Evolutionary conservation across 257 asterid species (phyloP).

Genomic region (Catharanthus roseus): DNA sequence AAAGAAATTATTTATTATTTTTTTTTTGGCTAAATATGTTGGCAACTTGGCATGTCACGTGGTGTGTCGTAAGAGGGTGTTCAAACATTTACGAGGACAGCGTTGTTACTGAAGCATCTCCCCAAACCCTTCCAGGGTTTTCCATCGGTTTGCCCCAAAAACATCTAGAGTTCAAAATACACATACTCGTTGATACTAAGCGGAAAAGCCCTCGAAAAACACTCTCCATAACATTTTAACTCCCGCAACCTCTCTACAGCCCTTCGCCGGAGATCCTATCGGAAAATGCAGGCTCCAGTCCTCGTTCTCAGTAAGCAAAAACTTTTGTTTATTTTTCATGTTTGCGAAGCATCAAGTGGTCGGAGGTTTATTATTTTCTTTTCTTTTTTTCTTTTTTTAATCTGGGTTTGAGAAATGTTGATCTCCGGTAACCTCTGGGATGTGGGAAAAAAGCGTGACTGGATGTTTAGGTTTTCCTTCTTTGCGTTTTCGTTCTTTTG

Average conservation of each 20-base stretch:
- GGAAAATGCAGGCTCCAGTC: constrained; percentile 61
- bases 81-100: neutral
- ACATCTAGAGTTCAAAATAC: neutral
- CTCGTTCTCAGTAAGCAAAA: constrained; percentile 61
- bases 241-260: neutral
- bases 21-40: too few relatives aligned
- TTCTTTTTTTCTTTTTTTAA: too few relatives aligned
- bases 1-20: too few relatives aligned
- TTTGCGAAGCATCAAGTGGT: neutral
- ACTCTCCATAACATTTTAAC: neutral
- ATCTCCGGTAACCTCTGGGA: neutral
- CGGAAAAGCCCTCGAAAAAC: constrained; percentile 12
- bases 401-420: neutral
- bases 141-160: neutral
- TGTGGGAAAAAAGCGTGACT: neutral
- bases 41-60: too few relatives aligned
- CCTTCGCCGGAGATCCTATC: constrained; percentile 13
- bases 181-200: neutral
- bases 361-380: neutral
- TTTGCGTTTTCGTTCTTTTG: neutral
- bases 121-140: constrained; percentile 22
- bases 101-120: neutral
- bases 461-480: neutral
- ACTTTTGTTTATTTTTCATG: neutral
- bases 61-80: neutral